Evolutionary conservation across 2,329 filamentous ascomycete genomes (phyloP).

Genomic region (Phyllosticta citribraziliensis): DNA sequence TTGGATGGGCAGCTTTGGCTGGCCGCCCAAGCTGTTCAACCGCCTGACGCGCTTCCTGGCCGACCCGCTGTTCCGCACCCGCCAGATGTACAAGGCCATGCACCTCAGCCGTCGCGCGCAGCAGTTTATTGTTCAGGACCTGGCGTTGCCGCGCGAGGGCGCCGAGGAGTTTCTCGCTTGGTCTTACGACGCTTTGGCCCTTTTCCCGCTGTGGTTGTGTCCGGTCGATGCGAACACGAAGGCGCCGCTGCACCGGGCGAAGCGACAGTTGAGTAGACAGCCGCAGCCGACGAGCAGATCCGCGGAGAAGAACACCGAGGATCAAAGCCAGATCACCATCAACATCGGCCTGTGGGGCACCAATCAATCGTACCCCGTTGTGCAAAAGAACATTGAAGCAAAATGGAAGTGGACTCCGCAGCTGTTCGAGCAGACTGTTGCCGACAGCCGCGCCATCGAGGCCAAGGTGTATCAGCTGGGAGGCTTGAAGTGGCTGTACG

Average conservation of each 20-base stretch:
- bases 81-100: slow-evolving; percentile 55
- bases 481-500: slow-evolving; percentile 62
- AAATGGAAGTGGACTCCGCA: neutral
- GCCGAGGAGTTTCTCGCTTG: slow-evolving; percentile 36
- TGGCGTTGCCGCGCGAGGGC: slow-evolving; percentile 37
- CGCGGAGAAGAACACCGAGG: slow-evolving; percentile 19
- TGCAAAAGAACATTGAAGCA: slow-evolving; percentile 23
- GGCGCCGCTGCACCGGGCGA: slow-evolving; percentile 15
- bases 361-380: slow-evolving; percentile 44
- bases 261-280: slow-evolving; percentile 20
- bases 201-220: slow-evolving; percentile 42
- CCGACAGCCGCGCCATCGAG: slow-evolving; percentile 50
- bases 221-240: slow-evolving; percentile 24
- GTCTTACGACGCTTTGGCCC: slow-evolving; percentile 28
- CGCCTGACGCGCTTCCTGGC: slow-evolving; percentile 50
- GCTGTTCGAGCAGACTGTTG: neutral
- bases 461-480: slow-evolving; percentile 47
- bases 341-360: slow-evolving; percentile 64
- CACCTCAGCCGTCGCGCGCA: slow-evolving; percentile 52
- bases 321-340: slow-evolving; percentile 30
- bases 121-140: slow-evolving; percentile 56
- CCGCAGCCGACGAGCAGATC: slow-evolving; percentile 5
- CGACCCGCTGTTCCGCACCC: slow-evolving; percentile 53
- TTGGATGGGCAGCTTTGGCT: slow-evolving; percentile 56
- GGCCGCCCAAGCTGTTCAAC: slow-evolving; percentile 58